These are phyloP conservation scores for Pythium rishiriense DNA, from an alignment of 352 stramenopile species.

Conservation along the genomic window DNA sequence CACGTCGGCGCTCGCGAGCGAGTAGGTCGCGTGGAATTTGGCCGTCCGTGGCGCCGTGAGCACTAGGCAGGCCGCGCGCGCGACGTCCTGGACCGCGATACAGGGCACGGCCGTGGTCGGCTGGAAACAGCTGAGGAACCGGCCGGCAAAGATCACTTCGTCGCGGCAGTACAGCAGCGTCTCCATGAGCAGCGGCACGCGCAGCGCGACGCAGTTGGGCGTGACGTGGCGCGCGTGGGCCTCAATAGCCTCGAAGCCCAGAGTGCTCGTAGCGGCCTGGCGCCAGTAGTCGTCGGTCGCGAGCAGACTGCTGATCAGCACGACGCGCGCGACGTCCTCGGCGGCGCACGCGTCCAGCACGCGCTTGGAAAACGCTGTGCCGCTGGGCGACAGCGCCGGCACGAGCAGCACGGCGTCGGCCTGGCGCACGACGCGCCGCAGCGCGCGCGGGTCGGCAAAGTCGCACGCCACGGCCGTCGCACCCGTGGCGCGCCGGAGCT, in stretches of 20 bases:
- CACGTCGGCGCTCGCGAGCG: slow-evolving; percentile 40
- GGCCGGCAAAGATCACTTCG: slow-evolving; percentile 68
- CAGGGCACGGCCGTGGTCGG: slow-evolving; percentile 51
- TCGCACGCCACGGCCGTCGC: slow-evolving; percentile 64
- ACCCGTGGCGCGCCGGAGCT: slow-evolving; percentile 52
- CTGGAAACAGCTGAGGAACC: slow-evolving; percentile 56
- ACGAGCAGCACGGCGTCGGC: slow-evolving; percentile 68
- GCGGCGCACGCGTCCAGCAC: slow-evolving; percentile 56
- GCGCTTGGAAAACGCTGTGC: slow-evolving; percentile 63
- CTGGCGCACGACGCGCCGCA: slow-evolving; percentile 66
- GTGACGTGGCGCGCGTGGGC: slow-evolving; percentile 50
- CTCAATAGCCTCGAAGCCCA: slow-evolving; percentile 68
- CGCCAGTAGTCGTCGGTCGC: slow-evolving; percentile 32
- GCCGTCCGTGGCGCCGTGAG: slow-evolving; percentile 35
- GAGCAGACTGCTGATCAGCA: slow-evolving; percentile 71
- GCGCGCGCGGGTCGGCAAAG: slow-evolving; percentile 42
- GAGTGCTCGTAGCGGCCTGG: slow-evolving; percentile 8
- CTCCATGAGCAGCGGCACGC: slow-evolving; percentile 77
- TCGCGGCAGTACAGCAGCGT: slow-evolving; percentile 73
- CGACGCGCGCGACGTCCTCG: slow-evolving; percentile 52
- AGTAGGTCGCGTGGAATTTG: slow-evolving; percentile 62
- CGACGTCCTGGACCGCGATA: slow-evolving; percentile 70
- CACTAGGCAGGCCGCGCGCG: slow-evolving; percentile 48
- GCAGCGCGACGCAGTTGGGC: slow-evolving; percentile 55
- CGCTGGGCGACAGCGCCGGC: slow-evolving; percentile 54